phyloP scores from a whole-genome alignment of 176 grass and related monocot species.

The Musa beccarii region DNA sequence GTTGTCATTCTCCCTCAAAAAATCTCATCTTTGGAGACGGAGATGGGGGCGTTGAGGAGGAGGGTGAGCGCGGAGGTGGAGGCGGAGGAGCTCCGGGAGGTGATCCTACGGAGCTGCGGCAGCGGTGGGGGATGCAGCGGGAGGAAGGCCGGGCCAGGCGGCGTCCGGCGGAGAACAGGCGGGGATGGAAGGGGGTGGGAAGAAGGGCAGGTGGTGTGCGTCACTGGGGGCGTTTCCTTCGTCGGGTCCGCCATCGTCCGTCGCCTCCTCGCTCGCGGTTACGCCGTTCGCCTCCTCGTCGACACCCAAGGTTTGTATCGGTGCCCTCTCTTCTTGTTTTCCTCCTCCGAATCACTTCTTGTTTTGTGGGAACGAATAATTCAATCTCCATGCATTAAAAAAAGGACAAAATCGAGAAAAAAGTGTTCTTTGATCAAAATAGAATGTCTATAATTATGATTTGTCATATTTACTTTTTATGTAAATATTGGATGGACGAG shows the following conservation, averaged over 20 bases:
- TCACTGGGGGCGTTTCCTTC: slow-evolving; percentile 85
- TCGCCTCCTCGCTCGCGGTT: slow-evolving; percentile 65
- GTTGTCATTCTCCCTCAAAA: background rate
- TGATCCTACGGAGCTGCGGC: slow-evolving; percentile 20
- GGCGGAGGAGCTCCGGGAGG: slow-evolving; percentile 59
- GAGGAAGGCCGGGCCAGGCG: slow-evolving; percentile 35
- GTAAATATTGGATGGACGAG: too few relatives aligned
- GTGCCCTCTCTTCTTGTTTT: background rate
- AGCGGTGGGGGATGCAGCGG: slow-evolving; percentile 2
- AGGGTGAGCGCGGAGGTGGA: slow-evolving; percentile 41
- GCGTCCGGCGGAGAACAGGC: slow-evolving; percentile 31
- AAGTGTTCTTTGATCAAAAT: background rate
- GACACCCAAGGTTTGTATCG: slow-evolving; percentile 58
- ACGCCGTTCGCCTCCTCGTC: slow-evolving; percentile 78
- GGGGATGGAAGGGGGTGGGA: slow-evolving; percentile 19
- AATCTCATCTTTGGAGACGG: background rate
- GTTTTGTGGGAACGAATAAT: too few relatives aligned
- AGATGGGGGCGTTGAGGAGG: slow-evolving; percentile 73
- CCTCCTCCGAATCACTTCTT: background rate
- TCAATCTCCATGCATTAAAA: too few relatives aligned
- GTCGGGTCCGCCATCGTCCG: slow-evolving; percentile 73
- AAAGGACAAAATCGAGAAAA: background rate
- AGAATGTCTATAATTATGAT: too few relatives aligned
- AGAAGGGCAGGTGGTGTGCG: slow-evolving; percentile 45
- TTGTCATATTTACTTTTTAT: too few relatives aligned